These are phyloP conservation scores for Colletotrichum abscissum DNA, from an alignment of 2,329 filamentous ascomycete species.

Conservation along the genomic window DNA sequence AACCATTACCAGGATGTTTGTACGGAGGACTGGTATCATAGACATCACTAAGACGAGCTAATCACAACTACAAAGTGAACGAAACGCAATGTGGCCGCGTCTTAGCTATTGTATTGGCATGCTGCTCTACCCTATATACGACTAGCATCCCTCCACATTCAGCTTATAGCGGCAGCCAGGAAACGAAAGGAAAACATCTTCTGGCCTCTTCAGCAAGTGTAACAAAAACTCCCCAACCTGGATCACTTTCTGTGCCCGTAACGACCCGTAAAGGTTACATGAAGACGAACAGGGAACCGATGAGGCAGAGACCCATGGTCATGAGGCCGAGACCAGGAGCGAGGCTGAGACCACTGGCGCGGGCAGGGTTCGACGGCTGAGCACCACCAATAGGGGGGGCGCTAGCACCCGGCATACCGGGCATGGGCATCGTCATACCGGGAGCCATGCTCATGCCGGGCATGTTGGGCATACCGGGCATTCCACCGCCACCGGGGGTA, in stretches of 20 bases:
- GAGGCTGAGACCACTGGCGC: not conserved
- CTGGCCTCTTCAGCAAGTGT: conserved; percentile 1
- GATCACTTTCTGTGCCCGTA: not conserved
- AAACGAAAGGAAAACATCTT: not conserved
- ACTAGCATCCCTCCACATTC: conserved; percentile 2
- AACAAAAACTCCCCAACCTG: not conserved
- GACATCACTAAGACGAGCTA: not conserved
- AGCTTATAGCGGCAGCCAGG: conserved; percentile 5
- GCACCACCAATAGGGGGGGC: conserved; percentile 9
- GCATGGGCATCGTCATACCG: conserved; percentile 28
- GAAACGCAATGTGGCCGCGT: not conserved
- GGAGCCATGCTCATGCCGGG: conserved; percentile 30
- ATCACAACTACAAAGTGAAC: not conserved
- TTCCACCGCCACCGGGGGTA: conserved; percentile 14
- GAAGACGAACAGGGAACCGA: conserved; percentile 16
- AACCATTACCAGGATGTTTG: not conserved
- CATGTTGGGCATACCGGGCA: conserved; percentile 22
- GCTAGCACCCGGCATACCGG: conserved; percentile 13
- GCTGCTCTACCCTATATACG: conserved; percentile 32
- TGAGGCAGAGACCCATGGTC: conserved; percentile 6
- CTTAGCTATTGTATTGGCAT: conserved; percentile 15
- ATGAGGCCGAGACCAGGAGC: conserved; percentile 4
- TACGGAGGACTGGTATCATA: not conserved
- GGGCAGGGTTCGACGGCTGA: conserved; percentile 21
- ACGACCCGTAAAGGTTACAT: conserved; percentile 2